These are phyloP conservation scores for Fusarium verticillioides DNA, from an alignment of 2,329 filamentous ascomycete genomes.

Conservation along the genomic window DNA sequence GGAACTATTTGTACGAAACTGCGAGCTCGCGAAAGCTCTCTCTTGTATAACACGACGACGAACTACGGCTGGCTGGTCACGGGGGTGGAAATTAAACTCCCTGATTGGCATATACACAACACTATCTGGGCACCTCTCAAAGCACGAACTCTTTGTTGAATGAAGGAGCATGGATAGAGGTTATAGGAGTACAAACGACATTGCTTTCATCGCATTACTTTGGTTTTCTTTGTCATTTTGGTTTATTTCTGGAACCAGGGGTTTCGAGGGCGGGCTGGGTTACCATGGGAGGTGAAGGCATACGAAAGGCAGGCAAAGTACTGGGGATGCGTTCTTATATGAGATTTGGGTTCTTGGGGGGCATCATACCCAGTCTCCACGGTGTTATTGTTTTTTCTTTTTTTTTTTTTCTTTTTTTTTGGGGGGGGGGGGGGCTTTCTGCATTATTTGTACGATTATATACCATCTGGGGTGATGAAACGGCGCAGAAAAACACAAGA, in stretches of 20 bases:
- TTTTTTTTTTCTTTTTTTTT: too few relatives aligned
- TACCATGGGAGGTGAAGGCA: neutral
- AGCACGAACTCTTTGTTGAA: slow-evolving; percentile 41
- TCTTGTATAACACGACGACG: slow-evolving; percentile 44
- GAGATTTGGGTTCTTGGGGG: slow-evolving; percentile 2
- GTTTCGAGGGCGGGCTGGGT: slow-evolving; percentile 3
- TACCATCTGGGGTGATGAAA: slow-evolving; percentile 35
- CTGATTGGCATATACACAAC: slow-evolving; percentile 35
- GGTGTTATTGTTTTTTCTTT: slow-evolving; percentile 8
- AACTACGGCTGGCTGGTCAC: slow-evolving; percentile 39
- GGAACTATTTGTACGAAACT: slow-evolving; percentile 1
- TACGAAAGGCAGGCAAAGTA: slow-evolving; percentile 6
- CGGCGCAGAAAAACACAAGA: slow-evolving; percentile 35
- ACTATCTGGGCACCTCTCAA: slow-evolving; percentile 29
- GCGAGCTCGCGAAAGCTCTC: slow-evolving; percentile 20
- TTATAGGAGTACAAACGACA: slow-evolving; percentile 41
- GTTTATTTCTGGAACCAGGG: slow-evolving; percentile 8
- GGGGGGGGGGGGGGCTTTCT: neutral
- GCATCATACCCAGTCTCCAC: slow-evolving; percentile 5
- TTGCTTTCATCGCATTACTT: slow-evolving; percentile 26
- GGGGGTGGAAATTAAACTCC: slow-evolving; percentile 22
- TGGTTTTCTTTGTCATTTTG: slow-evolving; percentile 17
- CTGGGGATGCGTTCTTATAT: neutral
- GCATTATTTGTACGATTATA: slow-evolving; percentile 37
- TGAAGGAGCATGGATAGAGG: slow-evolving; percentile 44